phyloP scores from a whole-genome alignment of 306 rosid genomes.

The Quercus gilva region DNA sequence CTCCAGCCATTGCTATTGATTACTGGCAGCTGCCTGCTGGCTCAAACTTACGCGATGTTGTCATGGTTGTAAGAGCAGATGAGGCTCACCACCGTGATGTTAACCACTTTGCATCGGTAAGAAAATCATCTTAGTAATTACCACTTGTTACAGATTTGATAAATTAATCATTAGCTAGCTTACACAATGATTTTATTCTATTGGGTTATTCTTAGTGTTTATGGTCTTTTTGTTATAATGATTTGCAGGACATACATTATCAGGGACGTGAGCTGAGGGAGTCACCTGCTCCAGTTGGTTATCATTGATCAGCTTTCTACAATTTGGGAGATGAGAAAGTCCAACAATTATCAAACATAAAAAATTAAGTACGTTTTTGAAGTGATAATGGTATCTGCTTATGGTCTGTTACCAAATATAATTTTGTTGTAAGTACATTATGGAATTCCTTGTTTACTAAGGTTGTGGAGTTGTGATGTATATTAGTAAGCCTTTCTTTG shows the following conservation, averaged over 20 bases:
- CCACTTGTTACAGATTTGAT: not conserved
- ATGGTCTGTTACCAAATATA: not conserved
- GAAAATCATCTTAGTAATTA: not conserved
- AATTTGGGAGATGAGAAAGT: not conserved
- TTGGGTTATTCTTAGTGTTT: not conserved
- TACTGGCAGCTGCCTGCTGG: constrained; percentile 65
- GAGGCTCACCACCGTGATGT: constrained; percentile 87
- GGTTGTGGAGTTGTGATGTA: no score
- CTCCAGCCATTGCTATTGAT: constrained; percentile 77
- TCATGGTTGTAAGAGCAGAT: constrained; percentile 65
- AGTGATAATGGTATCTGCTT: not conserved
- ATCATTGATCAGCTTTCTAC: constrained; percentile 38
- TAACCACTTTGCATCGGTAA: constrained; percentile 79
- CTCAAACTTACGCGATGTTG: constrained; percentile 62
- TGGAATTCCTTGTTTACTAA: not conserved
- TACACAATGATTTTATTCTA: not conserved
- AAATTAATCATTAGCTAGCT: not conserved
- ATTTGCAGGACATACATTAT: constrained; percentile 68
- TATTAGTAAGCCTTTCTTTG: no score
- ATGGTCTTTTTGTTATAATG: constrained; percentile 3
- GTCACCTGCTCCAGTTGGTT: constrained; percentile 67
- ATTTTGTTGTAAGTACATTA: not conserved
- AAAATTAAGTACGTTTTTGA: not conserved
- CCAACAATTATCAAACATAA: not conserved
- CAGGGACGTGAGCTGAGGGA: constrained; percentile 62